Percentiles rank a stretch among this genome's conserved stretches.
Conservation (phyloP, 192 early-diverging fungal species). For the Entomortierella beljakovae region DNA sequence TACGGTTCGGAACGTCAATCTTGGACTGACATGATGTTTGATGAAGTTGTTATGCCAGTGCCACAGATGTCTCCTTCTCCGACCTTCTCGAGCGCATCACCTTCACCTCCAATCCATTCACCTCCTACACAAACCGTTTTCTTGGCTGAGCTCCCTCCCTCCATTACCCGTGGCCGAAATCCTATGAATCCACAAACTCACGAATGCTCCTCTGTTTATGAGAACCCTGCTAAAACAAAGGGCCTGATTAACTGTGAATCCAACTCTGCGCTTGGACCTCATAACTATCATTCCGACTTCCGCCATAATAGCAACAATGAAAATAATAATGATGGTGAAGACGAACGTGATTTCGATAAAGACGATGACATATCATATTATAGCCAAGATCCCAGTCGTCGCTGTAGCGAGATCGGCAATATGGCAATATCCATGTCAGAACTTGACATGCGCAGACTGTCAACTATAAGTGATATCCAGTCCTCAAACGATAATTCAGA, state of each 20-base stretch:
- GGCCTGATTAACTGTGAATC: neutral
- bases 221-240: neutral
- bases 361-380: too few species aligned
- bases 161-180: neutral
- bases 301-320: neutral
- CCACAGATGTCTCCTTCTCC: constrained; percentile 30
- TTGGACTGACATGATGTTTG: constrained; percentile 31
- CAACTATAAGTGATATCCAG: constrained; percentile 8
- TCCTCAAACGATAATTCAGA: too few species aligned
- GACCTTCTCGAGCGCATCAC: constrained; percentile 10
- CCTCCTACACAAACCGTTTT: constrained; percentile 10
- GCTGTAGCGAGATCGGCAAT: neutral
- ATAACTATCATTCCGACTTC: neutral
- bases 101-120: constrained; percentile 26
- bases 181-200: constrained; percentile 4
- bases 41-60: constrained; percentile 21
- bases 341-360: constrained; percentile 3
- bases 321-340: neutral
- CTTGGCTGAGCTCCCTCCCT: neutral
- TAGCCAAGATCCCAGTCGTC: too few species aligned
- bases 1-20: constrained; percentile 8
- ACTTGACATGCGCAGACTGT: constrained; percentile 18
- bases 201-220: neutral
- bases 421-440: constrained; percentile 5
- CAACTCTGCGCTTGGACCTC: neutral